Evolutionary conservation across 805 yeast genomes (phyloP).

Genomic region (Candida xyloterini): DNA sequence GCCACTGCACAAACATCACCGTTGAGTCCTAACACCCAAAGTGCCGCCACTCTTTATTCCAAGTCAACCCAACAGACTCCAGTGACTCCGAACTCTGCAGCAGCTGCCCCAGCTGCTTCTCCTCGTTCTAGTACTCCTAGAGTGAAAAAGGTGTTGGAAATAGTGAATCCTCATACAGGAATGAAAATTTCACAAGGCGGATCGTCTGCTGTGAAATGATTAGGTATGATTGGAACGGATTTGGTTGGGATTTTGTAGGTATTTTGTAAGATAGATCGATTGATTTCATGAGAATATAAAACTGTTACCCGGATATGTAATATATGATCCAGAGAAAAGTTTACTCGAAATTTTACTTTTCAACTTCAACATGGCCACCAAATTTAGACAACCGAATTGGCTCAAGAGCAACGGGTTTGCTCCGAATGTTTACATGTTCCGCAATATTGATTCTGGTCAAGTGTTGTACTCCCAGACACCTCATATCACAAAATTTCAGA

Average conservation of each 20-base stretch:
- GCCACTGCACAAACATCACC: conserved; percentile 22
- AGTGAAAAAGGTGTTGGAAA: conserved; percentile 56
- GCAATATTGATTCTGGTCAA: conserved; percentile 87
- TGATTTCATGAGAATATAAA: not conserved
- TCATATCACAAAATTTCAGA: conserved; percentile 50
- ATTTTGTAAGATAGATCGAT: conserved; percentile 8
- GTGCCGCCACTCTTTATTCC: conserved; percentile 16
- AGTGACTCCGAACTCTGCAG: conserved; percentile 10
- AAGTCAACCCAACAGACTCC: conserved; percentile 10
- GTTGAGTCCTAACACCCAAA: conserved; percentile 12
- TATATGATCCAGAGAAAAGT: not conserved
- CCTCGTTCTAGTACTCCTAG: conserved; percentile 56
- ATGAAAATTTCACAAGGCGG: conserved; percentile 38
- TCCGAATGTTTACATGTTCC: conserved; percentile 79
- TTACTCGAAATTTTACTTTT: conserved; percentile 1
- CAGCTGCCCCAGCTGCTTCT: conserved; percentile 37
- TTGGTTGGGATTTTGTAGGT: conserved; percentile 6
- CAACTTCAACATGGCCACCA: conserved; percentile 29
- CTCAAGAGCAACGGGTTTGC: conserved; percentile 59
- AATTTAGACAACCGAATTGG: conserved; percentile 58
- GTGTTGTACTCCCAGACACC: conserved; percentile 87
- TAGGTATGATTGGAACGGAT: conserved; percentile 3
- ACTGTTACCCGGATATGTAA: conserved; percentile 8
- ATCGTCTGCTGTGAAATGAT: conserved; percentile 14
- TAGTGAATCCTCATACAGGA: conserved; percentile 61